Evolutionary conservation across 2,329 filamentous ascomycete genomes (phyloP).

Genomic region (Achaetomium macrosporum): DNA sequence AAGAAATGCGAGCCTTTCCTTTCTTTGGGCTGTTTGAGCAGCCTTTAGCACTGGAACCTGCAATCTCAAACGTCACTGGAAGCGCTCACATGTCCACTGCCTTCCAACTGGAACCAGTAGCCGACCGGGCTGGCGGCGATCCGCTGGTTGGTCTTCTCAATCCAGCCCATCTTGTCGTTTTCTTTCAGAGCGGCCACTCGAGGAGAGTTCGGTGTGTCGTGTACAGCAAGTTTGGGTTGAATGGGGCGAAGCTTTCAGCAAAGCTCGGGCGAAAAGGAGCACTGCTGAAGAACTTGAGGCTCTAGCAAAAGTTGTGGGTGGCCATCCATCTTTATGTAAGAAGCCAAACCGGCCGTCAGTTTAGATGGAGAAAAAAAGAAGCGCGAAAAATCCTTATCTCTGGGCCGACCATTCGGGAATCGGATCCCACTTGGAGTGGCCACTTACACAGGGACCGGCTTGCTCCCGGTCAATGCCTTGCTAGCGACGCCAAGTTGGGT

Average conservation of each 20-base stretch:
- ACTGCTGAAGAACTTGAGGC: neutral
- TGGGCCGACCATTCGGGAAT: no score
- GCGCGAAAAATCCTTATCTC: no score
- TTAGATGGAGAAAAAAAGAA: no score
- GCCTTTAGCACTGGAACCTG: constrained; percentile 16
- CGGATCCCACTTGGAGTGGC: no score
- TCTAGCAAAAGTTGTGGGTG: neutral
- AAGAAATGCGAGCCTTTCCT: constrained; percentile 72
- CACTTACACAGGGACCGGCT: no score
- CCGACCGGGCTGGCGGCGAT: constrained; percentile 63
- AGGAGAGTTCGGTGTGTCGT: neutral
- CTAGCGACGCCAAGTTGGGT: no score
- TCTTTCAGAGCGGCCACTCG: neutral
- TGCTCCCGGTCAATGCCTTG: no score
- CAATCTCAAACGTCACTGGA: constrained; percentile 1
- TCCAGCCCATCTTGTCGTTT: constrained; percentile 40
- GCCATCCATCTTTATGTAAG: neutral
- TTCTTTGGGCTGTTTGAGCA: constrained; percentile 51
- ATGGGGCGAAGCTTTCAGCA: neutral
- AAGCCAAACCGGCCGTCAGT: neutral
- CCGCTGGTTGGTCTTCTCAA: constrained; percentile 45
- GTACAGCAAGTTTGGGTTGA: neutral
- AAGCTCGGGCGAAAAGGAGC: neutral
- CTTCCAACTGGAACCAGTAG: constrained; percentile 72
- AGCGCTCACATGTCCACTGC: constrained; percentile 67